phyloP scores from a whole-genome alignment of 2,329 filamentous ascomycete genomes.

The Seiridium cupressi region DNA sequence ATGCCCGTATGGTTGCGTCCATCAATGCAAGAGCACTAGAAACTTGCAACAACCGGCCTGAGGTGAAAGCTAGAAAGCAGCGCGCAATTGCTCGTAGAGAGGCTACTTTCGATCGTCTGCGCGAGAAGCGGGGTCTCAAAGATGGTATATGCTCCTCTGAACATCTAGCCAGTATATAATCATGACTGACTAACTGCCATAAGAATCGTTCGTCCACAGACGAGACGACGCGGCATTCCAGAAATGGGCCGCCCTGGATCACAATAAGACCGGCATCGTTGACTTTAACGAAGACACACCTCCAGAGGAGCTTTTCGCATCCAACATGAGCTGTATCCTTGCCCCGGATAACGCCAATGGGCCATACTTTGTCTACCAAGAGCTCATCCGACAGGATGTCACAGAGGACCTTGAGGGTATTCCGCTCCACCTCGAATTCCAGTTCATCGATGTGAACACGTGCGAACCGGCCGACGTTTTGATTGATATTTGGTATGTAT shows the following conservation, averaged over 20 bases:
- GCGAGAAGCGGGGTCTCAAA: conserved; percentile 28
- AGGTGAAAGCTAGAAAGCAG: conserved; percentile 36
- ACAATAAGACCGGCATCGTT: conserved; percentile 33
- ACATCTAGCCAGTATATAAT: not conserved
- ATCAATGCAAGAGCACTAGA: conserved; percentile 31
- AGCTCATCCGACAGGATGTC: conserved; percentile 37
- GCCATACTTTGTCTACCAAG: conserved; percentile 43
- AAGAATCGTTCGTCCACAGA: conserved; percentile 22
- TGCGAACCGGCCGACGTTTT: conserved; percentile 36
- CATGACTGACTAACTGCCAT: not conserved
- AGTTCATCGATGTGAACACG: conserved; percentile 44
- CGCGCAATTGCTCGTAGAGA: conserved; percentile 36
- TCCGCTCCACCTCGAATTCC: conserved; percentile 39
- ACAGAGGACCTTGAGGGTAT: conserved; percentile 36
- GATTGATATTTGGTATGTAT: conserved; percentile 36
- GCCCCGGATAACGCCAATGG: conserved; percentile 41
- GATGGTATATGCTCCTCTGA: conserved; percentile 15
- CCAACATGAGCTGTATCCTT: conserved; percentile 41
- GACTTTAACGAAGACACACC: conserved; percentile 28
- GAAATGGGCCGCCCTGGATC: conserved; percentile 34
- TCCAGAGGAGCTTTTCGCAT: conserved; percentile 31
- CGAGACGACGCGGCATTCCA: conserved; percentile 32
- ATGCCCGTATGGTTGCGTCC: conserved; percentile 23
- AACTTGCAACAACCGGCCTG: conserved; percentile 34
- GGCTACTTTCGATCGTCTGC: conserved; percentile 34